phyloP scores from a whole-genome alignment of 2,329 filamentous ascomycete species.

The Polytolypa hystricis region DNA sequence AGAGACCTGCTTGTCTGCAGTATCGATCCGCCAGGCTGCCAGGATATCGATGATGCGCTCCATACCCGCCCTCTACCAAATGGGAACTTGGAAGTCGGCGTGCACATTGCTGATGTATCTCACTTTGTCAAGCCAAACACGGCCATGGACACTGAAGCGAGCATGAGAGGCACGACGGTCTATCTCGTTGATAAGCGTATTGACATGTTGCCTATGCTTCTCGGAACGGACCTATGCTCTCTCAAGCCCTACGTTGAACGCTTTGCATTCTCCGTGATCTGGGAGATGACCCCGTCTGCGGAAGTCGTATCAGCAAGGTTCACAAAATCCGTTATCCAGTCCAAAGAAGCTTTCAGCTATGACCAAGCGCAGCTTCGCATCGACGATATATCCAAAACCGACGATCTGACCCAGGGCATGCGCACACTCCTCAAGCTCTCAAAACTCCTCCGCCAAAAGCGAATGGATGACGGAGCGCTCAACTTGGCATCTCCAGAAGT shows the following conservation, averaged over 20 bases:
- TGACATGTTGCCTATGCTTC: slow-evolving; percentile 94
- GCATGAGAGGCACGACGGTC: slow-evolving; percentile 86
- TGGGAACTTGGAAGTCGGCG: slow-evolving; percentile 89
- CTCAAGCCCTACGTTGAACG: slow-evolving; percentile 96
- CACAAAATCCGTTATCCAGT: slow-evolving; percentile 96
- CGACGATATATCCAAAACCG: slow-evolving; percentile 75
- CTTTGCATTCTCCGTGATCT: slow-evolving; percentile 72
- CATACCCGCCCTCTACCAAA: slow-evolving; percentile 78
- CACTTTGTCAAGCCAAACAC: slow-evolving; percentile 97
- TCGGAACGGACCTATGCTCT: slow-evolving; percentile 92
- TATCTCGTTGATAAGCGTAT: slow-evolving; percentile 98
- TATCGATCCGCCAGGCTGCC: slow-evolving; percentile 90
- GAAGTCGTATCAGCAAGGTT: slow-evolving; percentile 79
- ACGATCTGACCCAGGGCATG: slow-evolving; percentile 85
- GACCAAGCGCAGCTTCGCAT: slow-evolving; percentile 91
- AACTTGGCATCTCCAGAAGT: slow-evolving; percentile 98
- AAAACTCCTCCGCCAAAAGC: slow-evolving; percentile 86
- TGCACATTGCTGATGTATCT: slow-evolving; percentile 98
- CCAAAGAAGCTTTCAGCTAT: slow-evolving; percentile 93
- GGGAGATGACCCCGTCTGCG: slow-evolving; percentile 79
- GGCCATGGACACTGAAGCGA: slow-evolving; percentile 93
- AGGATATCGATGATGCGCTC: slow-evolving; percentile 95
- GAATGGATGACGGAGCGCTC: slow-evolving; percentile 88
- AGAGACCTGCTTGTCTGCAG: slow-evolving; percentile 84
- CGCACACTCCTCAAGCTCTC: slow-evolving; percentile 76